These are phyloP conservation scores for Panicum virgatum DNA, from an alignment of 202 grass and related monocot species.

Conservation along the genomic window DNA sequence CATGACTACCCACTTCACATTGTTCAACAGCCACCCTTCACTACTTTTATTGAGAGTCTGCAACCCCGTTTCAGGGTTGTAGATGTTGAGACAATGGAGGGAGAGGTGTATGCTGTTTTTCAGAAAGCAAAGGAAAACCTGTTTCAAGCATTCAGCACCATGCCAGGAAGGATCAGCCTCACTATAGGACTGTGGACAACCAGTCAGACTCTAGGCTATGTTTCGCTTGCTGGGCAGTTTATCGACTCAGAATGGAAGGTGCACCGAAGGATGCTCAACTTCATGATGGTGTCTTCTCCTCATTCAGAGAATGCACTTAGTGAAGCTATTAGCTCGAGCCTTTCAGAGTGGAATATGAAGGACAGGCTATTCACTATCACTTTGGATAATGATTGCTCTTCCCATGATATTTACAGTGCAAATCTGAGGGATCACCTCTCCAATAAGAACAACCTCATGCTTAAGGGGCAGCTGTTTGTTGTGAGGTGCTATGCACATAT, in stretches of 20 bases:
- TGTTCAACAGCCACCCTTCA: slow-evolving; percentile 80
- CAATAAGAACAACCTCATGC: slow-evolving; percentile 86
- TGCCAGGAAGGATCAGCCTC: slow-evolving; percentile 85
- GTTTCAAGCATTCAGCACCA: slow-evolving; percentile 51
- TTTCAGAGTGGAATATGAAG: slow-evolving; percentile 89
- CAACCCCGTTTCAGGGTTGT: slow-evolving; percentile 78
- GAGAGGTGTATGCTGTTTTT: slow-evolving; percentile 73
- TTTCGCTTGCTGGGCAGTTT: slow-evolving; percentile 77
- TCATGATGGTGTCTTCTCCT: slow-evolving; percentile 98
- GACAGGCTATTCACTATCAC: slow-evolving; percentile 93
- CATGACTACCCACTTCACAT: slow-evolving; percentile 95
- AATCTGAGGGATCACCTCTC: slow-evolving; percentile 88
- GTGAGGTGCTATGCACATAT: slow-evolving; percentile 97
- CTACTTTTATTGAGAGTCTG: slow-evolving; percentile 70
- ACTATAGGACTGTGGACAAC: slow-evolving; percentile 91
- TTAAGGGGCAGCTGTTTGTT: slow-evolving; percentile 93
- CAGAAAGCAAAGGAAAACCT: slow-evolving; percentile 80
- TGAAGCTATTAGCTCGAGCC: slow-evolving; percentile 73
- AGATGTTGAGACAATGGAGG: slow-evolving; percentile 71
- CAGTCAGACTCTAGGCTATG: slow-evolving; percentile 90
- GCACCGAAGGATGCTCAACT: slow-evolving; percentile 86
- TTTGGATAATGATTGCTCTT: slow-evolving; percentile 90
- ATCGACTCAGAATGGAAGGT: slow-evolving; percentile 78
- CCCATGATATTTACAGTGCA: slow-evolving; percentile 99
- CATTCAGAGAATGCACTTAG: slow-evolving; percentile 97